Evolutionary conservation across 202 grass and related monocot genomes (phyloP).

Genomic region (Panicum hallii): DNA sequence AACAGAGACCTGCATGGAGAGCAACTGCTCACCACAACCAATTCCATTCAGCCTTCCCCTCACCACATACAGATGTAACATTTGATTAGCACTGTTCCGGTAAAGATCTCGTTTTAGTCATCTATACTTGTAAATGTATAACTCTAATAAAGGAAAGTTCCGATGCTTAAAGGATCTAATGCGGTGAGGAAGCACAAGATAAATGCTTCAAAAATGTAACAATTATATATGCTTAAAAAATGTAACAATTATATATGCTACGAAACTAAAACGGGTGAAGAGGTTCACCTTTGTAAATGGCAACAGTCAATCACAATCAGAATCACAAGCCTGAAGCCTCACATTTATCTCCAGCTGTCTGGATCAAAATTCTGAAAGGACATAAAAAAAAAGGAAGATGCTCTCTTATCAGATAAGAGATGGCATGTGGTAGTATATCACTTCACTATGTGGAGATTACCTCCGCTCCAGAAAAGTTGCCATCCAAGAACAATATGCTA

Average conservation of each 20-base stretch:
- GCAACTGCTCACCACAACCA: conserved; percentile 34
- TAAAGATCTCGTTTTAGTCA: not conserved
- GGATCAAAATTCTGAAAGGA: conserved; percentile 47
- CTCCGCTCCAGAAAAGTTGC: not conserved
- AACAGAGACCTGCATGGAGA: conserved; percentile 47
- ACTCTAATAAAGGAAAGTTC: not conserved
- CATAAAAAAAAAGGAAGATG: conserved; percentile 36
- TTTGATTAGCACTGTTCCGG: not conserved
- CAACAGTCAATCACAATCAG: not conserved
- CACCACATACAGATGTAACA: not conserved
- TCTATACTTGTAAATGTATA: not conserved
- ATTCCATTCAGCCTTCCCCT: conserved; percentile 5
- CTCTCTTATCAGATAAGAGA: conserved; percentile 31
- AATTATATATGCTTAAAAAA: not conserved
- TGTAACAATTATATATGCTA: not conserved
- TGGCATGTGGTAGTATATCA: conserved; percentile 35
- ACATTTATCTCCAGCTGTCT: conserved; percentile 38
- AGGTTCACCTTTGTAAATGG: conserved; percentile 12
- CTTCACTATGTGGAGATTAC: not conserved
- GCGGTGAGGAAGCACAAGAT: not conserved
- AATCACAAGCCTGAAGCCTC: conserved; percentile 15
- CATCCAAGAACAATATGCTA: not conserved
- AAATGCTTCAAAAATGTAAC: not conserved
- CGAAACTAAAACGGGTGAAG: not conserved
- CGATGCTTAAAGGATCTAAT: not conserved